Evolutionary conservation across 2,329 filamentous ascomycete genomes (phyloP).

Genomic region (Immersiporthe knoxdaviesiana): DNA sequence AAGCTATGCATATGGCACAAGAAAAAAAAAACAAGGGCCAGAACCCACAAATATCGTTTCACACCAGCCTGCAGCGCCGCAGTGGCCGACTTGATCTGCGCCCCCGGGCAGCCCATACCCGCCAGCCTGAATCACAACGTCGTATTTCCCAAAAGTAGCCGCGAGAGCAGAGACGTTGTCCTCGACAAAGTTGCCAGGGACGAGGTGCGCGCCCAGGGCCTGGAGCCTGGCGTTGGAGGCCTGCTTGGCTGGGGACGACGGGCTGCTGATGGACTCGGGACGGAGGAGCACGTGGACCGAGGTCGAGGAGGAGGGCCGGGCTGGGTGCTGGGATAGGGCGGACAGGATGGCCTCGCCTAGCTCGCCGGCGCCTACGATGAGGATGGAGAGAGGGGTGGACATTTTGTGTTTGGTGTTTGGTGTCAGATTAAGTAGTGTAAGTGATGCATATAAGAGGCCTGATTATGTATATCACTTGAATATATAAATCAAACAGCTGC

Average conservation of each 20-base stretch:
- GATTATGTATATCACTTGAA: too few relatives aligned
- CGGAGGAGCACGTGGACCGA: slow-evolving; percentile 60
- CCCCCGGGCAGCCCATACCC: slow-evolving; percentile 61
- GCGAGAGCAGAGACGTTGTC: slow-evolving; percentile 44
- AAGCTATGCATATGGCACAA: too few relatives aligned
- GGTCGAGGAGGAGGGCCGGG: slow-evolving; percentile 35
- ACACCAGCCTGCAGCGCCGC: slow-evolving; percentile 57
- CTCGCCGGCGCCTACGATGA: slow-evolving; percentile 70
- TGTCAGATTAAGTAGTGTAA: too few relatives aligned
- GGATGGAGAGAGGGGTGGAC: slow-evolving; percentile 42
- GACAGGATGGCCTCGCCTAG: slow-evolving; percentile 61
- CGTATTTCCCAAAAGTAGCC: slow-evolving; percentile 48
- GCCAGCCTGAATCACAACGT: slow-evolving; percentile 62
- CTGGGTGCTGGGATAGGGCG: slow-evolving; percentile 52
- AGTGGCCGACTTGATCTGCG: slow-evolving; percentile 59
- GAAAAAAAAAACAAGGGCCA: neutral
- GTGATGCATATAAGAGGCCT: too few relatives aligned
- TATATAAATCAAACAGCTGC: too few relatives aligned
- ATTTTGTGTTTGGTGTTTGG: neutral
- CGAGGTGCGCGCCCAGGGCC: slow-evolving; percentile 44
- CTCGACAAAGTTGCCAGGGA: slow-evolving; percentile 50
- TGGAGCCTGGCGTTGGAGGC: slow-evolving; percentile 40
- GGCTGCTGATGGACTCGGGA: slow-evolving; percentile 46
- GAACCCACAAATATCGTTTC: slow-evolving; percentile 52
- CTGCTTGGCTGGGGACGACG: slow-evolving; percentile 43